These are phyloP conservation scores for Maudiozyma pseudohumilis DNA, from an alignment of 805 yeast species.

Conservation along the genomic window DNA sequence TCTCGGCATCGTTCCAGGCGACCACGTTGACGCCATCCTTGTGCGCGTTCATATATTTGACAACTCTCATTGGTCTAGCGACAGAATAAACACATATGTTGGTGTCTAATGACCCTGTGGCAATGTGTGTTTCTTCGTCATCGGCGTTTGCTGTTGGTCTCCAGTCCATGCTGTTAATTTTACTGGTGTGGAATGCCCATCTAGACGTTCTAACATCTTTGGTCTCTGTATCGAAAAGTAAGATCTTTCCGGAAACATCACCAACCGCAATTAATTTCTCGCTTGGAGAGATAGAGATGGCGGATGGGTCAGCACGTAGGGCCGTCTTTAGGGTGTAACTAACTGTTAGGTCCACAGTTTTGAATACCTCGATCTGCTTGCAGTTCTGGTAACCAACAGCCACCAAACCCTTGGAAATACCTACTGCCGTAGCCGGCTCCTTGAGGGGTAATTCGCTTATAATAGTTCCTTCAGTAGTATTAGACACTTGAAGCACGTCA, in stretches of 20 bases:
- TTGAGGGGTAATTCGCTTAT: conserved; percentile 25
- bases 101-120: conserved; percentile 78
- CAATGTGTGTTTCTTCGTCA: conserved; percentile 55
- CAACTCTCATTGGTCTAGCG: conserved; percentile 62
- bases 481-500: conserved; percentile 30
- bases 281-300: conserved; percentile 60
- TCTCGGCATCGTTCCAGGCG: conserved; percentile 47
- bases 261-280: conserved; percentile 70
- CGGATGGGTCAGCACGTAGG: conserved; percentile 53
- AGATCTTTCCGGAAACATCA: conserved; percentile 76
- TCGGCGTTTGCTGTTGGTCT: conserved; percentile 34
- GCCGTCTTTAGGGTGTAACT: conserved; percentile 31
- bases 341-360: conserved; percentile 24
- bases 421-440: conserved; percentile 39
- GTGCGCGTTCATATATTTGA: conserved; percentile 71
- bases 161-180: conserved; percentile 73
- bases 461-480: conserved; percentile 29
- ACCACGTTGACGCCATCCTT: conserved; percentile 77
- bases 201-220: conserved; percentile 62
- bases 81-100: conserved; percentile 73
- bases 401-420: conserved; percentile 33
- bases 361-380: conserved; percentile 34
- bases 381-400: conserved; percentile 41
- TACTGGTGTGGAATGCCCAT: conserved; percentile 93
- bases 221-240: conserved; percentile 51